Conservation (phyloP, 2,329 filamentous ascomycete genomes). For the Neofusicoccum cordaticola region DNA sequence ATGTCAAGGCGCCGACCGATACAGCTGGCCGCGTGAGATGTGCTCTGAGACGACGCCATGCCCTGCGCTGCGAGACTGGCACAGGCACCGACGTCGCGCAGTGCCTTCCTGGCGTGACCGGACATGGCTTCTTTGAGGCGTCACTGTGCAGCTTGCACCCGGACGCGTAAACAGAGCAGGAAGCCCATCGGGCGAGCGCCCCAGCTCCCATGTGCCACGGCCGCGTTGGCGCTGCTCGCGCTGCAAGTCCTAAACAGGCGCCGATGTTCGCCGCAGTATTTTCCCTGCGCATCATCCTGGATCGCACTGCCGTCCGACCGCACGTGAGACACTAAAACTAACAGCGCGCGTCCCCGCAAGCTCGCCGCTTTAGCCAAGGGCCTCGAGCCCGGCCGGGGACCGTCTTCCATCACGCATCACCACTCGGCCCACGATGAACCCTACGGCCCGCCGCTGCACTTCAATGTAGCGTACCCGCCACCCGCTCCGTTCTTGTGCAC, state of each 20-base stretch:
- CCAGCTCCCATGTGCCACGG: too few relatives aligned
- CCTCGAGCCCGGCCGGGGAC: background rate
- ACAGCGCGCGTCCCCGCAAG: background rate
- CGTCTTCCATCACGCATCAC: conserved; percentile 1
- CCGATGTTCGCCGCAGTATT: background rate
- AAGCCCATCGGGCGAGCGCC: too few relatives aligned
- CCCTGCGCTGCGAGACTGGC: too few relatives aligned
- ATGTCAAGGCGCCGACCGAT: background rate
- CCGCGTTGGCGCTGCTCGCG: background rate
- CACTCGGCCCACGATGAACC: conserved; percentile 11
- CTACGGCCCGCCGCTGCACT: conserved; percentile 4
- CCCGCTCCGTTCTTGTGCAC: conserved; percentile 1
- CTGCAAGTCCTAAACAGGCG: background rate
- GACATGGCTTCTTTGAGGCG: too few relatives aligned
- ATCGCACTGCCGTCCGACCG: background rate
- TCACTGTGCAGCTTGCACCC: too few relatives aligned
- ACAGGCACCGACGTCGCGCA: too few relatives aligned
- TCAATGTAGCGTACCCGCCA: conserved; percentile 7
- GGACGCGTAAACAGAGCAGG: too few relatives aligned
- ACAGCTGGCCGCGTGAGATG: background rate
- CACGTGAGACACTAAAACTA: background rate
- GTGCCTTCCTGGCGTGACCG: too few relatives aligned
- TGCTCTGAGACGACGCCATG: too few relatives aligned
- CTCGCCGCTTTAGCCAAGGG: background rate
- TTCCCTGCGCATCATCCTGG: background rate